Base-by-base conservation (phyloP, 257 asterid species). In the Solanum bulbocastanum region DNA sequence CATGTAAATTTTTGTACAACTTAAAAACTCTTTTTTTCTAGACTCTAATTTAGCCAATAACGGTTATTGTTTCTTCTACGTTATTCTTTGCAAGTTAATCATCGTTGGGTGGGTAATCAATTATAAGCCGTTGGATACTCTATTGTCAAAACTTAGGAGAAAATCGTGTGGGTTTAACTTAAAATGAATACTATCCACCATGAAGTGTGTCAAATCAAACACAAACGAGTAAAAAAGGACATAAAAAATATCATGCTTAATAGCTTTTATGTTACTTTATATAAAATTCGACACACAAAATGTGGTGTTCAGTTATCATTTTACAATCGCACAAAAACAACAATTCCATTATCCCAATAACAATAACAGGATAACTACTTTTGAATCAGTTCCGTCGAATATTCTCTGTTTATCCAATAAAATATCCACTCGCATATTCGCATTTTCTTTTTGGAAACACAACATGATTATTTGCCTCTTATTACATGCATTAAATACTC, bases 361-460 rank as follows among this genome's bases (percentile, higher is more conserved):
- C 36, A 25, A 66, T 66, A 11, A 25, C 40, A 40, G 37, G 84
- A 76, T 2, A 39, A 2, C 16, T 25, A 36, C 8, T 69, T 74
- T 56, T 89, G 79, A 66, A 85, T 66, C 60, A 42, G 40, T 44
- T 49, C 25, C 75, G 0, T 22, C 22, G 89, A 87, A 87, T 87
- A 87, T 87, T 87, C 89, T 27, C 81, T 73, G 46, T 73, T 73
- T 73, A 73, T 73, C 46, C 81, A 35, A 72, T 20, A 18, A 73
- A 10, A 60, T 86, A 84, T 84, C 74, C 88, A 83, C 13, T 62
- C 44, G 90, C 86, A 88, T 88, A 88, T 71, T 88, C 90, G 78
- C 86, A 72, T 84, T 40, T 46, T 30, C 72, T 22, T 60, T 66
- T 83, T 11, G 13, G 10, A 27, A 75, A 42, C 62, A 40, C 37